phyloP scores from a whole-genome alignment of 75 land plant genomes.

The Sequoiadendron giganteum region DNA sequence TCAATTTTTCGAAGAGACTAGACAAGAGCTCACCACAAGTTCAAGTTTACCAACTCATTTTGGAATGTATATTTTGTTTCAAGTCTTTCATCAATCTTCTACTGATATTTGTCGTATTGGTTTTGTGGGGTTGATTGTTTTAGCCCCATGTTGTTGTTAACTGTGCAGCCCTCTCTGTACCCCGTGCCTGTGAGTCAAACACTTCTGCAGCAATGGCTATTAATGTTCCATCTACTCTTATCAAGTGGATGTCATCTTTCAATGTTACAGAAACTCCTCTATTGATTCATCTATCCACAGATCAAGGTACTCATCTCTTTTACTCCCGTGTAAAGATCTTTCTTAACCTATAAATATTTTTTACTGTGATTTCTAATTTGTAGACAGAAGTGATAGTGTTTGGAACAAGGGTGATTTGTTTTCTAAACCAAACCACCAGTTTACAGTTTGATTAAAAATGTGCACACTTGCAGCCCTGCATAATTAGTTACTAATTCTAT shows the following conservation, averaged over 20 bases:
- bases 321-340: not conserved
- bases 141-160: constrained; percentile 88
- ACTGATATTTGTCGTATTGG: not conserved
- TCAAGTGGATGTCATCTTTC: constrained; percentile 72
- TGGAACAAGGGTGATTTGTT: not conserved
- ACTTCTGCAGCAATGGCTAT: constrained; percentile 67
- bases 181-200: constrained; percentile 84
- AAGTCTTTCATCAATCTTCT: not conserved
- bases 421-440: not conserved
- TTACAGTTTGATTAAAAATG: not conserved
- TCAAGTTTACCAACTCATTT: not conserved
- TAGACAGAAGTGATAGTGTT: not conserved
- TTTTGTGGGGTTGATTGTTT: constrained; percentile 1
- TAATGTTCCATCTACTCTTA: constrained; percentile 72
- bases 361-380: not conserved
- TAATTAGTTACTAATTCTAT: not conserved
- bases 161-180: constrained; percentile 91
- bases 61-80: not conserved
- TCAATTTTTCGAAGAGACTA: not conserved
- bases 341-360: not conserved
- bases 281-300: constrained; percentile 88
- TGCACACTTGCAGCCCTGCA: not conserved
- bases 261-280: constrained; percentile 28
- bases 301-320: constrained; percentile 64
- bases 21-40: not conserved